These are phyloP conservation scores for Rhododendron ferrugineum DNA, from an alignment of 148 eudicot genomes.

Conservation along the genomic window DNA sequence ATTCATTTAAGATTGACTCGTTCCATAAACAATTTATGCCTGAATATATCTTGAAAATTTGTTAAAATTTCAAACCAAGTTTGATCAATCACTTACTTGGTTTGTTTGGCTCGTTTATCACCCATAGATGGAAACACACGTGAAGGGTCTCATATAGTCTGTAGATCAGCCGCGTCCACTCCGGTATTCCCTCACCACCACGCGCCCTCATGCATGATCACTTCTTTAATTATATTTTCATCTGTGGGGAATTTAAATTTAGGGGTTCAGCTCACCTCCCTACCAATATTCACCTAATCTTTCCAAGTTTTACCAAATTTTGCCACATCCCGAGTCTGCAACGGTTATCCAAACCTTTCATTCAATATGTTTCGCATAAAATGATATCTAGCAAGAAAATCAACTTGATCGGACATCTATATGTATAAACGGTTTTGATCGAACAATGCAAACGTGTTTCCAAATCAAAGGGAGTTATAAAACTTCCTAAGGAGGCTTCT, in stretches of 20 bases:
- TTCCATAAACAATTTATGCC: too few species aligned
- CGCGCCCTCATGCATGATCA: background rate
- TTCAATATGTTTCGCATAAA: background rate
- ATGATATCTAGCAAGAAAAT: background rate
- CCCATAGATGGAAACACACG: too few species aligned
- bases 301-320: too few species aligned
- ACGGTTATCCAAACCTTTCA: too few species aligned
- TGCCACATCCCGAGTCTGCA: background rate
- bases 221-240: too few species aligned
- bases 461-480: background rate
- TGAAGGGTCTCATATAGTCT: too few species aligned
- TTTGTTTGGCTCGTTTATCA: too few species aligned
- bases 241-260: too few species aligned
- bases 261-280: background rate
- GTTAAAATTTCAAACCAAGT: background rate
- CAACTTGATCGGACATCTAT: background rate
- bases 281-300: background rate
- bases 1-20: too few species aligned
- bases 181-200: background rate
- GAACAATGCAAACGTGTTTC: background rate
- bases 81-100: too few species aligned
- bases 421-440: background rate
- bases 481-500: too few species aligned
- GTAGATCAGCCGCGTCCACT: conserved; percentile 9
- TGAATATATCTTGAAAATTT: too few species aligned